phyloP scores from a whole-genome alignment of 441 rosid species.

The Jatropha podagrica region DNA sequence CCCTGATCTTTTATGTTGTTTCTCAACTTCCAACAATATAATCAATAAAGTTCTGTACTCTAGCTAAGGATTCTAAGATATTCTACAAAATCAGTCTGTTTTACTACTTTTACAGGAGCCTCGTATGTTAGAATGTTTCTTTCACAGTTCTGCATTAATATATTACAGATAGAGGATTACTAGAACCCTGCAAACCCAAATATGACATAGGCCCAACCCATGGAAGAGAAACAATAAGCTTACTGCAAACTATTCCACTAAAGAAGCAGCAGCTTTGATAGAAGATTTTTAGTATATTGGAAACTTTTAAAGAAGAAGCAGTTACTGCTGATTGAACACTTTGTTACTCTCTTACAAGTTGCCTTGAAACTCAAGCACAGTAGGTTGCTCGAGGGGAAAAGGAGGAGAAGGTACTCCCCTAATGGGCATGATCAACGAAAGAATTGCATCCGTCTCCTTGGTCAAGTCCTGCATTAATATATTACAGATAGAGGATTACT shows the following conservation, averaged over 20 bases:
- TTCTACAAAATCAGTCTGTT: neutral
- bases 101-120: neutral
- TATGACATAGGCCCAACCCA: slow-evolving; percentile 6
- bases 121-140: neutral
- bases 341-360: no score
- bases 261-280: slow-evolving; percentile 3
- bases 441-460: no score
- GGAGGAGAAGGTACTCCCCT: no score
- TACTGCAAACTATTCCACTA: neutral
- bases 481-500: no score
- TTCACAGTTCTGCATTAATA: neutral
- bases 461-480: no score
- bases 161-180: no score
- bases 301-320: no score
- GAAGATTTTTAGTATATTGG: neutral
- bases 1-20: neutral
- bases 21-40: neutral
- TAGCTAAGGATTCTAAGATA: neutral
- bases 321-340: no score
- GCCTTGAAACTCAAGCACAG: no score
- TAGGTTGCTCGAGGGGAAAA: no score
- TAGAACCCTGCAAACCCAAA: neutral
- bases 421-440: no score
- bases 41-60: no score
- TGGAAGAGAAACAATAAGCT: neutral